Evolutionary conservation across 1,284 basidiomycete species (phyloP), one percentile per base, ranked within the genome.

Genomic region (Ceratobasidium sp.): DNA sequence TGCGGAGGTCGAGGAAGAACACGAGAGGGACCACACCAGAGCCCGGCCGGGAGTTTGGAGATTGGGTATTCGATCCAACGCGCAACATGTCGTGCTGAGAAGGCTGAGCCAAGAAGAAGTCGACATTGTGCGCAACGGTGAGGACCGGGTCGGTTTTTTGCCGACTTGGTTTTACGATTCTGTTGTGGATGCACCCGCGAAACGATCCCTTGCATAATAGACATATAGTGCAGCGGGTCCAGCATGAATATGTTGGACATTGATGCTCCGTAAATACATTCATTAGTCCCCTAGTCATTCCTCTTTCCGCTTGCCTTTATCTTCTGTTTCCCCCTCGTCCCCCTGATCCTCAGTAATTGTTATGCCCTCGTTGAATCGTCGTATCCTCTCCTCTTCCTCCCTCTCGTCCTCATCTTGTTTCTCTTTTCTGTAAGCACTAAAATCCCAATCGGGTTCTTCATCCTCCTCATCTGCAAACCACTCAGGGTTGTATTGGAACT

Each of bases 401-500:
- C 81, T 85, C 13, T 81, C 77, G 78, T 90, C 88, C 79, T 89
- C 92, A 49, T 89, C 89, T 80, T 92, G 90, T 81, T 90, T 86
- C 83, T 90, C 84, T 76, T 85, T 85, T 78, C 91, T 86, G 82
- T 90, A 94, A 79, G 88, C 86, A 51, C 86, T 84, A 49, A 94
- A 82, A 84, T 94, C 92, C 91, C 91, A 94, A 43, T 91, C 91
- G 37, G 92, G 77, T 7, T 86, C 90, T 13, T 87, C 92, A 6
- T 92, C 94, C 17, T 95, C 94, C 77, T 91, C 90, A 81, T 97
- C 95, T 80, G 90, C 90, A 85, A 97, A 96, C 91, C 97, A 94
- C 82, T 99, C 95, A 19, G 96, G 95, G 84, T 98, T 97, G 88
- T 95, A 97, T 84, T 95, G 91, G 89, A 97, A 97, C 94, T 94